Base-by-base conservation (phyloP, 2,329 filamentous ascomycete genomes). In the Colletotrichum sojae region DNA sequence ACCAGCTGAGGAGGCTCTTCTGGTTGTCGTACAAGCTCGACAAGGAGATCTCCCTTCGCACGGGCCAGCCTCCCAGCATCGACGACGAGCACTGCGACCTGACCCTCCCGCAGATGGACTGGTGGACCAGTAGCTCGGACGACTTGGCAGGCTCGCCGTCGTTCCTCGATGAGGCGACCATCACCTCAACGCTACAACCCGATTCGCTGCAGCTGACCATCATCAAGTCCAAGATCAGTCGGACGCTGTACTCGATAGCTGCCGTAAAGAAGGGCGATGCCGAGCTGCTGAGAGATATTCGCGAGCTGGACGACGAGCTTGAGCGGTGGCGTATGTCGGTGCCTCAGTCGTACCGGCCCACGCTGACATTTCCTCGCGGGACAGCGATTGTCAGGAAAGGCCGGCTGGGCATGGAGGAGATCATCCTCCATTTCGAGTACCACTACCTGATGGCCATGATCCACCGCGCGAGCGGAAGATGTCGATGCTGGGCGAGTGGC, bases 21-120 rank as follows among this genome's bases (percentile, higher is more conserved):
- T 89, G 88, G 86, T 72, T 89, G 6, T 84, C 83, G 70, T 89
- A 88, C 65, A 79, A 79, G 2, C 75, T 87, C 10, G 87, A 90
- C 71, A 89, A 88, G 68, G 87, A 89, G n/a, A 79, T 88, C 13
- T 78, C 85, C 0, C 77, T 89, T 0, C 82, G 87, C 4, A 86
- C 83, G 0, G 85, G 86, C 0, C 85, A 87, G 55, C 86, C 86
- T 0, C 86, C 86, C 1, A 75, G 80, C 1, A 83, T 88, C 20
- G 75, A 78, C 4, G 85, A 88, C 59, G 83, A 85, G 16, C 83
- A 86, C 62, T 88, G 86, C 70, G 85, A 88, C 71, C 76, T 88
- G 15, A 83, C 83, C 0, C 75, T 88, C 3, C 85, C 86, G 0
- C 76, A 79, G 83, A 83, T 52, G 51, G 55, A 59, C 5, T 69